These are phyloP conservation scores for Saccharomycopsis guyanensis DNA, from an alignment of 805 yeast species.

Conservation along the genomic window DNA sequence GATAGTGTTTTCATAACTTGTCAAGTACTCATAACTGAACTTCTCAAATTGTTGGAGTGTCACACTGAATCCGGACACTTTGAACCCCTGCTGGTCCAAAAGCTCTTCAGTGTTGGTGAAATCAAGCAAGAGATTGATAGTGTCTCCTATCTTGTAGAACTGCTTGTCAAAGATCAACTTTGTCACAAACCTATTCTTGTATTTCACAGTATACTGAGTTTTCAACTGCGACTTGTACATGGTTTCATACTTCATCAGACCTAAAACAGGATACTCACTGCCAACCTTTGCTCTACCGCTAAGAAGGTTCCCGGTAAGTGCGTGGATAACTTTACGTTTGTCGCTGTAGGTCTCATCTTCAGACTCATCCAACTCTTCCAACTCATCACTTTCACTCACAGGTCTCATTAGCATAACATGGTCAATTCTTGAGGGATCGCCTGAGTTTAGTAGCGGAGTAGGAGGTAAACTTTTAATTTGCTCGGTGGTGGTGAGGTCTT, in stretches of 20 bases:
- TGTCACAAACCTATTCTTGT: conserved; percentile 35
- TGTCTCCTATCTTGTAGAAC: conserved; percentile 39
- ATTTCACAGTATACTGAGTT: conserved; percentile 34
- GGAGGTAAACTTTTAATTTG: conserved; percentile 19
- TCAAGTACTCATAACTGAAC: conserved; percentile 27
- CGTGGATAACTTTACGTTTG: not conserved
- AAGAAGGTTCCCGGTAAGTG: not conserved
- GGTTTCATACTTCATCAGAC: not conserved
- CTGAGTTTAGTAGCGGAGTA: conserved; percentile 11
- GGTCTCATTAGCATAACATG: not conserved
- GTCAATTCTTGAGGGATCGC: not conserved
- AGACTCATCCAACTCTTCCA: too few species aligned
- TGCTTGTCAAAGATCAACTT: conserved; percentile 33
- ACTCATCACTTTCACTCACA: not conserved
- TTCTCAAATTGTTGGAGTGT: conserved; percentile 32
- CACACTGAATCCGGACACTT: conserved; percentile 33
- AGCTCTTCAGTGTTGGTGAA: conserved; percentile 26
- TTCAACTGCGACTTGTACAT: conserved; percentile 22
- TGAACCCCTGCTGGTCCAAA: conserved; percentile 25
- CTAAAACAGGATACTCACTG: not conserved
- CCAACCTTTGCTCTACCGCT: not conserved
- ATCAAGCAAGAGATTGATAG: conserved; percentile 33
- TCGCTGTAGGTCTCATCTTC: not conserved
- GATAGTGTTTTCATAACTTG: conserved; percentile 14
- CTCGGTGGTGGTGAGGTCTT: conserved; percentile 17